Evolutionary conservation across 129 eudicot species (phyloP).

Genomic region (Erigeron canadensis): DNA sequence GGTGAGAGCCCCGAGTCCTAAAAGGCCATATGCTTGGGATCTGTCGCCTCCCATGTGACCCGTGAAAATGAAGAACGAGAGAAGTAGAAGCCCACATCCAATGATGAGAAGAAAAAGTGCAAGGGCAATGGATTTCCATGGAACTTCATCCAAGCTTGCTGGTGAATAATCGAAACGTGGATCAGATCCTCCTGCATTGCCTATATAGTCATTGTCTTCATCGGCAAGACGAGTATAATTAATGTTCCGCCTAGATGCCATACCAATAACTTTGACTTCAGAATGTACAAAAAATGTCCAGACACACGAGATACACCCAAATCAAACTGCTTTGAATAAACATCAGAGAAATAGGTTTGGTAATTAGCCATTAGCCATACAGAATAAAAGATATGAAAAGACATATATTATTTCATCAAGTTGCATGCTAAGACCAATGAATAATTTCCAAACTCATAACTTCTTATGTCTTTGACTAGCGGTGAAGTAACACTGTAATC

Average conservation of each 20-base stretch:
- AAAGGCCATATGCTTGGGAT: conserved; percentile 89
- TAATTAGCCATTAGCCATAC: not conserved
- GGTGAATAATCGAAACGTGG: conserved; percentile 85
- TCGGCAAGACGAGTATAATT: conserved; percentile 63
- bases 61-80: conserved; percentile 71
- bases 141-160: conserved; percentile 57
- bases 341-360: not conserved
- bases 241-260: conserved; percentile 73
- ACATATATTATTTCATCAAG: conserved; percentile 7
- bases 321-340: conserved; percentile 1
- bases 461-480: not conserved
- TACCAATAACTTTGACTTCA: conserved; percentile 24
- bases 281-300: conserved; percentile 4
- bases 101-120: conserved; percentile 78
- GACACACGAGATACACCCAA: conserved; percentile 9
- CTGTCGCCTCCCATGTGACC: conserved; percentile 95
- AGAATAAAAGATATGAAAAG: not conserved
- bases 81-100: conserved; percentile 68
- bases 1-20: conserved; percentile 81
- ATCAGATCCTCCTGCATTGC: conserved; percentile 50
- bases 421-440: conserved; percentile 3
- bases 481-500: not conserved
- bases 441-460: not conserved
- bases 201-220: conserved; percentile 55
- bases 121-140: conserved; percentile 89